These are phyloP conservation scores for Teunomyces cretensis DNA, from an alignment of 805 yeast genomes.

Conservation along the genomic window DNA sequence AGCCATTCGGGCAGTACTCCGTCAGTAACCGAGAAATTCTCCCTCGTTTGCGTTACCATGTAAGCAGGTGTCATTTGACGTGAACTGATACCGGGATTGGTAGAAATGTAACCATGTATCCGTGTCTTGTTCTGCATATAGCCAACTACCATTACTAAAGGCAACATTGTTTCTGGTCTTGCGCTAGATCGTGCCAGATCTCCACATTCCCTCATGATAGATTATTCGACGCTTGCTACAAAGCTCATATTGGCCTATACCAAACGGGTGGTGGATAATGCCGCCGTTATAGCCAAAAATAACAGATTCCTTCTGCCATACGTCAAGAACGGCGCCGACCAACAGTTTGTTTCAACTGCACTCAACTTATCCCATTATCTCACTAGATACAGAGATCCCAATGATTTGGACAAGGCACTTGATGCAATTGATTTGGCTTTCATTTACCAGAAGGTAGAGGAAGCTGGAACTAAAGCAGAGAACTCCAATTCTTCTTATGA, in stretches of 20 bases:
- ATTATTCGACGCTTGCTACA: conserved; percentile 11
- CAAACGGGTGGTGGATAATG: conserved; percentile 4
- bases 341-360: conserved; percentile 6
- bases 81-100: background rate
- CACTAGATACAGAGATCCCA: conserved; percentile 11
- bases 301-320: background rate
- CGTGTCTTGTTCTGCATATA: background rate
- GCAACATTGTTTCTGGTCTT: too few species aligned
- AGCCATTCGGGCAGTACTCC: too few species aligned
- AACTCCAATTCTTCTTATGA: conserved; percentile 26
- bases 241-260: conserved; percentile 11
- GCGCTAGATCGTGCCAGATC: background rate
- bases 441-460: conserved; percentile 64
- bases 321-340: background rate
- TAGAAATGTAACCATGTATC: too few species aligned
- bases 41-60: too few species aligned
- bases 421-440: conserved; percentile 60
- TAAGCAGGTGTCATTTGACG: too few species aligned
- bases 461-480: conserved; percentile 18
- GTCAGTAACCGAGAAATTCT: too few species aligned
- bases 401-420: conserved; percentile 50
- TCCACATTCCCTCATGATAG: conserved; percentile 4
- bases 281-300: background rate
- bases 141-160: background rate
- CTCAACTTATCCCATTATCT: conserved; percentile 1